A percentile compares a stretch with the other conserved stretches of the same genome.
phyloP scores from a whole-genome alignment of 2,329 filamentous ascomycete species.

The Aspergillus chevalieri region DNA sequence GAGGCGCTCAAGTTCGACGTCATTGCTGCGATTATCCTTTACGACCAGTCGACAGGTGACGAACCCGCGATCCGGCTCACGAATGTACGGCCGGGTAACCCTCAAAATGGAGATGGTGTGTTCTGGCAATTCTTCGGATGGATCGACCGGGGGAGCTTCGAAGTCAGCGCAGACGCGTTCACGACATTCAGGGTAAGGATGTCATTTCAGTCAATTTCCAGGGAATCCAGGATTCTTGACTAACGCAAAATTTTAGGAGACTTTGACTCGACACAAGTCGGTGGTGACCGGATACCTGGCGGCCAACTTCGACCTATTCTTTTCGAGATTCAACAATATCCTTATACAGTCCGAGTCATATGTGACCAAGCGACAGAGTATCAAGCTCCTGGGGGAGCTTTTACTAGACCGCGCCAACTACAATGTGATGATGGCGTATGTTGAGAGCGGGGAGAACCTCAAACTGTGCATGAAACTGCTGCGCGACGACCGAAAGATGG shows the following conservation, averaged over 20 bases:
- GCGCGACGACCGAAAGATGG: slow-evolving; percentile 94
- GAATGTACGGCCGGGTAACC: slow-evolving; percentile 68
- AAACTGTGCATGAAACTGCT: slow-evolving; percentile 98
- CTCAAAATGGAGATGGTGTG: slow-evolving; percentile 72
- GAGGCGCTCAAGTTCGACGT: slow-evolving; percentile 89
- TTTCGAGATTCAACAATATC: slow-evolving; percentile 78
- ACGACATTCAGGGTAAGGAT: slow-evolving; percentile 80
- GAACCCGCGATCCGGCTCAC: slow-evolving; percentile 70
- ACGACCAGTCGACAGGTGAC: slow-evolving; percentile 74
- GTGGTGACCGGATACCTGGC: slow-evolving; percentile 81
- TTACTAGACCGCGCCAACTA: slow-evolving; percentile 93
- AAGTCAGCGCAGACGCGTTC: slow-evolving; percentile 95
- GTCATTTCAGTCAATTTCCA: not conserved
- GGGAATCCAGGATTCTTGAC: not conserved
- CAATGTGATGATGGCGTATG: slow-evolving; percentile 95
- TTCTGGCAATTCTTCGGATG: slow-evolving; percentile 98
- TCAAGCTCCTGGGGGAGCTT: slow-evolving; percentile 93
- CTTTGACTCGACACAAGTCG: slow-evolving; percentile 88
- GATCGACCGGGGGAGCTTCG: slow-evolving; percentile 94
- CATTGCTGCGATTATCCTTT: slow-evolving; percentile 83
- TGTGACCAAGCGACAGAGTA: slow-evolving; percentile 95
- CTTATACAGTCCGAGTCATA: slow-evolving; percentile 91
- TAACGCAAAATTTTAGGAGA: slow-evolving; percentile 55
- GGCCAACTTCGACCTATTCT: slow-evolving; percentile 90
- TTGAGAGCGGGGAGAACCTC: slow-evolving; percentile 88